A percentile compares a stretch with the other conserved stretches of the same genome.
These are phyloP conservation scores for Corchorus olitorius DNA, from an alignment of 345 rosid species.

Conservation along the genomic window DNA sequence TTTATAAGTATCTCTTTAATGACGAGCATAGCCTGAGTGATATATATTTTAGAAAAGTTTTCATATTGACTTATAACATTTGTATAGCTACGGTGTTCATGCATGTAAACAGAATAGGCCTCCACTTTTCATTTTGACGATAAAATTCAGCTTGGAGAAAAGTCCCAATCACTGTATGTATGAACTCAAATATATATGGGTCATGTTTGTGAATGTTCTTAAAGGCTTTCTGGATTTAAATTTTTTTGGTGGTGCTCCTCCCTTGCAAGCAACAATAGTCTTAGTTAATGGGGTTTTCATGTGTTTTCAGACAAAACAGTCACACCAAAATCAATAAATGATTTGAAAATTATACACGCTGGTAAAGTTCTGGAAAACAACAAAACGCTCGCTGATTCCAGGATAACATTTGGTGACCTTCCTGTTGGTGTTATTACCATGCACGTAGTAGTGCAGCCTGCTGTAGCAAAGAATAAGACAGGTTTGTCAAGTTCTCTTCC, in stretches of 20 bases:
- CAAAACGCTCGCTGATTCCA: slow-evolving; percentile 43
- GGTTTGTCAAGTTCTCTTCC: slow-evolving; percentile 27
- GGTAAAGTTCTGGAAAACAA: slow-evolving; percentile 46
- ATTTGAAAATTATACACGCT: slow-evolving; percentile 46
- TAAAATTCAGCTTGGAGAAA: not conserved
- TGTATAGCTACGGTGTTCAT: not conserved
- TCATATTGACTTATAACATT: not conserved
- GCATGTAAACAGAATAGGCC: not conserved
- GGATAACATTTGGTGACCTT: slow-evolving; percentile 32
- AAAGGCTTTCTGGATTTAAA: not conserved
- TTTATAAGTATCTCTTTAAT: not conserved
- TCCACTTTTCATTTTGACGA: slow-evolving; percentile 4
- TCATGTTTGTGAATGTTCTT: slow-evolving; percentile 5
- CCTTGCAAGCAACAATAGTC: not conserved
- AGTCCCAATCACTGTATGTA: not conserved
- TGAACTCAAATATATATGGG: slow-evolving; percentile 1
- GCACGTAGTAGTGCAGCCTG: slow-evolving; percentile 46
- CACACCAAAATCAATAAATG: slow-evolving; percentile 35
- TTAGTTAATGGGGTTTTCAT: slow-evolving; percentile 17
- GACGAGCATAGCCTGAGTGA: not conserved
- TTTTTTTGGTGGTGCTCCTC: not conserved
- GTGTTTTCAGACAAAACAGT: slow-evolving; percentile 33
- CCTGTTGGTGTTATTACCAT: slow-evolving; percentile 39
- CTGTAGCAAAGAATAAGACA: slow-evolving; percentile 32
- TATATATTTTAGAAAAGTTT: not conserved